Base-by-base conservation (phyloP, 257 asterid genomes). In the Nicotiana attenuata region DNA sequence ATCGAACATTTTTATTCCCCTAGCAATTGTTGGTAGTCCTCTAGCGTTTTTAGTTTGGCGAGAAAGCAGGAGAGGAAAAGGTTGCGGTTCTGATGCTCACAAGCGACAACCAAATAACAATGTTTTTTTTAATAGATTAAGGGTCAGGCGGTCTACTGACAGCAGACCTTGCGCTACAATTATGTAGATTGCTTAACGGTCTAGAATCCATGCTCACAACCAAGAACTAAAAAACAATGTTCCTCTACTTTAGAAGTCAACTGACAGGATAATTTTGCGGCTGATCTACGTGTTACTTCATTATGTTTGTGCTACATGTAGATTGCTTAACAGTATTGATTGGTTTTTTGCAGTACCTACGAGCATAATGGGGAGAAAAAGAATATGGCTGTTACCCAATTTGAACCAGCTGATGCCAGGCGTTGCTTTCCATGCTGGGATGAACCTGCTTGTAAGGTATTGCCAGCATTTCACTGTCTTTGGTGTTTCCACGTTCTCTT, bases 391-490 rank as follows among this genome's bases (percentile, higher is more conserved):
- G 98, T 94, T 47, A 94, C 98, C 2, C 98, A 95, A 84, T 95
- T 95, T 77, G 99, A 95, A 85, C 99, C 99, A 81, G 99, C 98
- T 66, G 99, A 95, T 88, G 98, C 99, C n/a, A 91, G 99, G 83
- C 89, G 97, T 26, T 95, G 99, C 89, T 95, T 95, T 88, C 99
- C 98, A 35, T 95, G 98, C 85, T 95, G 98, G 99, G 99, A 95
- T 89, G 99, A 95, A 83, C 99, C 99, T 65, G 94, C 97, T 88
- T 90, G 90, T 83, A 95, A 95, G 99, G 99, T 95, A 86, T 75
- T 84, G 53, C 14, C 66, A 41, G 52, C 31, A 22, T 73, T 5
- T 47, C 15, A 10, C 38, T 33, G 76, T 82, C 73, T 26, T 26
- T 82, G 60, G 57, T 76, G 77, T 20, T 81, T 69, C 78, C 24